Evolutionary conservation across 192 early-diverging fungal species (phyloP).

Genomic region (Podila minutissima): DNA sequence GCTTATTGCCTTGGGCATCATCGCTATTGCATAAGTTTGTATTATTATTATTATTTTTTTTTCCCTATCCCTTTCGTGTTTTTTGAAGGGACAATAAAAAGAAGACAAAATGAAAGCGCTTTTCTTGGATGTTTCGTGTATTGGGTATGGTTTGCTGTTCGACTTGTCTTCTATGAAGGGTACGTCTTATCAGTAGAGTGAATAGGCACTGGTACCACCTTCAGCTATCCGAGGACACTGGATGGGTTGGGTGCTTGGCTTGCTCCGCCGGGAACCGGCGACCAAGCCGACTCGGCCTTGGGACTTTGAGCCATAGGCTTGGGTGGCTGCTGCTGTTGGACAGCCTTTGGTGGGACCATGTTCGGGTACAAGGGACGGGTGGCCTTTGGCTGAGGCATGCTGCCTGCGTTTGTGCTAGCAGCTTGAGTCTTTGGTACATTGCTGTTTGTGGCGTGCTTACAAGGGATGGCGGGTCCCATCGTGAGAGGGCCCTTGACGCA

Average conservation of each 20-base stretch:
- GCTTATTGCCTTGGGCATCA: conserved; percentile 14
- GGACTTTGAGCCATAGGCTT: no score
- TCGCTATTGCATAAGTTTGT: conserved; percentile 28
- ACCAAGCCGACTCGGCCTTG: no score
- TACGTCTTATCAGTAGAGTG: no score
- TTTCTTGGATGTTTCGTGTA: no score
- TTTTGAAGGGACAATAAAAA: background rate
- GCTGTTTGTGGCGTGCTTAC: no score
- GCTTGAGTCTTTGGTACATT: background rate
- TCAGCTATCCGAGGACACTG: no score
- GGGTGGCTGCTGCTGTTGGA: background rate
- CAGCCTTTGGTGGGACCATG: background rate
- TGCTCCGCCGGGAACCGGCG: no score
- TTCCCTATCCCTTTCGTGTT: background rate
- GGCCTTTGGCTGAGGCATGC: background rate
- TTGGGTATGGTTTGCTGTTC: no score
- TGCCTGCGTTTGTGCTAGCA: background rate
- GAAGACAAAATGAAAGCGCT: no score
- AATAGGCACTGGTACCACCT: no score
- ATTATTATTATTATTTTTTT: background rate
- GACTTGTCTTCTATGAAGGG: no score
- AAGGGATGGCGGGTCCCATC: background rate
- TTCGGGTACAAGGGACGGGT: background rate
- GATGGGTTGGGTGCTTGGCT: no score
- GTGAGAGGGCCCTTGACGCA: conserved; percentile 9